Percentiles rank a stretch among this genome's conserved stretches.
Conservation (phyloP, 768 basidiomycete species). For the Xerocomellus dryophilus region DNA sequence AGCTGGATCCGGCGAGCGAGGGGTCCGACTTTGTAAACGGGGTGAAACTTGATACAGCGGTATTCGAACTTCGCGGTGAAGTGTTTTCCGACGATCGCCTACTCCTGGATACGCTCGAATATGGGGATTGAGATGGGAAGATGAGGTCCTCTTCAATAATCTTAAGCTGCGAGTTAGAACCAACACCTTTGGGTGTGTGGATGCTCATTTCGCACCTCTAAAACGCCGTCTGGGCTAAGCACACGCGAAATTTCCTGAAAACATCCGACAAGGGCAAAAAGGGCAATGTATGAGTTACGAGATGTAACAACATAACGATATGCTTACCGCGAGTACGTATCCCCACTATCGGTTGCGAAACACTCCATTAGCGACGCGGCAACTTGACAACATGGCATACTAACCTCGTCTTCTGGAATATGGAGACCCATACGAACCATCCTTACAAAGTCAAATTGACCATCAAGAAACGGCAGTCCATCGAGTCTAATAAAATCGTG, state of each 20-base stretch:
- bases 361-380: slow-evolving; percentile 13
- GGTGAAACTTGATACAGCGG: slow-evolving; percentile 19
- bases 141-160: slow-evolving; percentile 72
- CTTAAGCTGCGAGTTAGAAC: slow-evolving; percentile 35
- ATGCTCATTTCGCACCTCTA: slow-evolving; percentile 50
- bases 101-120: slow-evolving; percentile 1
- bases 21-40: slow-evolving; percentile 26
- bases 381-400: slow-evolving; percentile 9
- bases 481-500: slow-evolving; percentile 48
- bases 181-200: background rate
- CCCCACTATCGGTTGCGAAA: slow-evolving; percentile 50
- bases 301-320: slow-evolving; percentile 7
- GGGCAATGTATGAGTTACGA: slow-evolving; percentile 15
- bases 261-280: background rate
- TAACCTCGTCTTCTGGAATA: slow-evolving; percentile 69
- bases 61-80: slow-evolving; percentile 30
- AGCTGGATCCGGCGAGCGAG: slow-evolving; percentile 13
- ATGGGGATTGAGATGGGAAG: slow-evolving; percentile 48
- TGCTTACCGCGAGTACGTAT: slow-evolving; percentile 55
- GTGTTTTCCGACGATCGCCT: slow-evolving; percentile 20
- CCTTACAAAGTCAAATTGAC: slow-evolving; percentile 64
- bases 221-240: slow-evolving; percentile 54
- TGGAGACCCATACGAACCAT: slow-evolving; percentile 62
- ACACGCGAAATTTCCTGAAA: slow-evolving; percentile 65
- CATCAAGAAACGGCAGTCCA: slow-evolving; percentile 54